Conservation (phyloP, 306 rosid species). For the Trifolium fragiferum region DNA sequence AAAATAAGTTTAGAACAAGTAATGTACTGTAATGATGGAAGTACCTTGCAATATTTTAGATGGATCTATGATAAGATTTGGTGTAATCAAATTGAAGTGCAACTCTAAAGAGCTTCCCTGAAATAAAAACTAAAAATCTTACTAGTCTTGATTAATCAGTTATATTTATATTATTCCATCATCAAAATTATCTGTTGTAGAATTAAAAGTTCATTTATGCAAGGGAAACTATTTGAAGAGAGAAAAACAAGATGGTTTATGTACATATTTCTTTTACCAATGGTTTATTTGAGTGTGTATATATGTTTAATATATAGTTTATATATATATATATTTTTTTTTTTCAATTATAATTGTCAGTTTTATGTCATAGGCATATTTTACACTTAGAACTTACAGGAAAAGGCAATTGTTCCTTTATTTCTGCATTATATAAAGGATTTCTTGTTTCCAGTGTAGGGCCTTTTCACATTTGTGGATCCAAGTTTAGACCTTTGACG, state of each 20-base stretch:
- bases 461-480: constrained; percentile 59
- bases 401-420: constrained; percentile 23
- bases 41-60: neutral
- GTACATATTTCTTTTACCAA: constrained; percentile 9
- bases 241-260: constrained; percentile 1
- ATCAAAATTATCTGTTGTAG: neutral
- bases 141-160: constrained; percentile 2
- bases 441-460: constrained; percentile 84
- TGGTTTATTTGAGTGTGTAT: neutral
- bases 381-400: constrained; percentile 5
- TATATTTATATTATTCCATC: constrained; percentile 19
- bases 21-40: neutral
- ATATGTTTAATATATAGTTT: neutral
- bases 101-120: constrained; percentile 17
- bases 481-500: constrained; percentile 60
- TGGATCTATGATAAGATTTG: constrained; percentile 6
- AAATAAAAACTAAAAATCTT: constrained; percentile 11
- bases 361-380: constrained; percentile 6
- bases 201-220: constrained; percentile 20
- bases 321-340: too few relatives aligned
- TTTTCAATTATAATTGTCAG: neutral
- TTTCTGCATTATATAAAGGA: constrained; percentile 47
- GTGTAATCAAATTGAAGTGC: constrained; percentile 12
- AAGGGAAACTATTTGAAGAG: neutral
- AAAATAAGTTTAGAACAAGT: neutral